A percentile compares a stretch with the other conserved stretches of the same genome.
phyloP scores from a whole-genome alignment of 2,329 filamentous ascomycete genomes.

The Seiridium cupressi region DNA sequence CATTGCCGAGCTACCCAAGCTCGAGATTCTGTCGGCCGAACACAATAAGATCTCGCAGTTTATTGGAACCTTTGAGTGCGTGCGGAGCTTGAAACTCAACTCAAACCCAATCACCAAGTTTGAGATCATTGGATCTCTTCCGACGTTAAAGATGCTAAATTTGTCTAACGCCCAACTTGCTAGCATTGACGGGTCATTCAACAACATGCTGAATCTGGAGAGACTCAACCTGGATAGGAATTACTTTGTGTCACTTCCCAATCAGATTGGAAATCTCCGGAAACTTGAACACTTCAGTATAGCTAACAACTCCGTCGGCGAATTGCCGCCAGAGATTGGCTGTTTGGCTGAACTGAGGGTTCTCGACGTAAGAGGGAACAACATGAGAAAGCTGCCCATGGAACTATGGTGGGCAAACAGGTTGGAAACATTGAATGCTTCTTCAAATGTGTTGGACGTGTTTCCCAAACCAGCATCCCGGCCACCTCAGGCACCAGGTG shows the following conservation, averaged over 20 bases:
- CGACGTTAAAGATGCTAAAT: conserved; percentile 82
- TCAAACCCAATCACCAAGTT: conserved; percentile 96
- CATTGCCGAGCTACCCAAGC: conserved; percentile 76
- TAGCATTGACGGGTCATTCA: conserved; percentile 84
- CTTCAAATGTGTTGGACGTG: conserved; percentile 85
- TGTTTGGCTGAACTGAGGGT: conserved; percentile 81
- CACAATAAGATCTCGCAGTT: conserved; percentile 93
- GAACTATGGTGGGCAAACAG: conserved; percentile 96
- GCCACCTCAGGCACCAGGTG: conserved; percentile 58
- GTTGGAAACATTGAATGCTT: conserved; percentile 89
- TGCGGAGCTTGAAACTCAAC: conserved; percentile 84
- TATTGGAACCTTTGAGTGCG: conserved; percentile 79
- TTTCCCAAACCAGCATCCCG: conserved; percentile 86
- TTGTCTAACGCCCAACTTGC: conserved; percentile 89
- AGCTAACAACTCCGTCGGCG: conserved; percentile 83
- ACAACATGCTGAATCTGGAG: conserved; percentile 81
- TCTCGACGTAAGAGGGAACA: conserved; percentile 90
- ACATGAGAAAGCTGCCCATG: conserved; percentile 80
- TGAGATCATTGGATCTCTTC: conserved; percentile 72
- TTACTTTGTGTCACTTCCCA: conserved; percentile 87
- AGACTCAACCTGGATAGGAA: conserved; percentile 91
- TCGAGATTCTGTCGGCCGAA: conserved; percentile 86
- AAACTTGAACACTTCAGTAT: conserved; percentile 91
- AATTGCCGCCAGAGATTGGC: conserved; percentile 83
- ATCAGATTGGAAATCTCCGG: conserved; percentile 78